Evolutionary conservation across 2,329 filamentous ascomycete genomes (phyloP), one percentile per base, ranked within the genome.

Genomic region (Neofusicoccum ribis): DNA sequence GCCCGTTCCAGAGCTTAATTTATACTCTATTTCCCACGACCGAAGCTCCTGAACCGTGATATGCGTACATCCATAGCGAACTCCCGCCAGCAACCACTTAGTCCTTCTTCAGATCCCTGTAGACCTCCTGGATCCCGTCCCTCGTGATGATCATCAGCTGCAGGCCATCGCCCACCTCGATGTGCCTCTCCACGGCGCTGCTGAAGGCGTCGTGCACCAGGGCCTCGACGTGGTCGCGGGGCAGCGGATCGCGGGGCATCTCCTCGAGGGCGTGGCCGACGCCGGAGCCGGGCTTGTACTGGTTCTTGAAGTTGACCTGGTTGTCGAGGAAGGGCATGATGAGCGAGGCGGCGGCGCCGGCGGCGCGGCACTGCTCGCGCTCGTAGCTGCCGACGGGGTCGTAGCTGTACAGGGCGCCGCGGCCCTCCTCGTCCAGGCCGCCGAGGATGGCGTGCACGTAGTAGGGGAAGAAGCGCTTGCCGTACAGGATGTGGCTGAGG

Each of bases 301-400:
- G 94, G 79, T 99, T 99, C 87, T 97, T 99, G 85, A 94, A 94
- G 83, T 98, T 98, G 83, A 99, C 95, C 82, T 99, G 96, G 79
- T 99, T 99, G 80, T 99, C 95, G 75, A 99, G 82, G 85, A 99
- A 99, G 1, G 95, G 95, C 91, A 97, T 99, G 81, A 99, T 99
- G 79, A 99, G 82, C 74, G 91, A 95, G 63, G 92, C 90, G 20
- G 93, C 93, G 14, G 95, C 93, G 72, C 95, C 95, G 47, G 92
- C 95, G 41, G 95, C 93, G 70, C 94, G 89, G 82, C 93, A 97
- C 82, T 96, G 92, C 82, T 99, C 95, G 70, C 95, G 85, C 85
- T 99, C 95, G 81, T 98, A 99, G 77, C 92, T 96, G 71, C 95
- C 95, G 47, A 99, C 95, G 0, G 95, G 95, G 77, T 99, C 95